Conservation (phyloP, 2,329 filamentous ascomycete species). For the Cladosporium phlei region DNA sequence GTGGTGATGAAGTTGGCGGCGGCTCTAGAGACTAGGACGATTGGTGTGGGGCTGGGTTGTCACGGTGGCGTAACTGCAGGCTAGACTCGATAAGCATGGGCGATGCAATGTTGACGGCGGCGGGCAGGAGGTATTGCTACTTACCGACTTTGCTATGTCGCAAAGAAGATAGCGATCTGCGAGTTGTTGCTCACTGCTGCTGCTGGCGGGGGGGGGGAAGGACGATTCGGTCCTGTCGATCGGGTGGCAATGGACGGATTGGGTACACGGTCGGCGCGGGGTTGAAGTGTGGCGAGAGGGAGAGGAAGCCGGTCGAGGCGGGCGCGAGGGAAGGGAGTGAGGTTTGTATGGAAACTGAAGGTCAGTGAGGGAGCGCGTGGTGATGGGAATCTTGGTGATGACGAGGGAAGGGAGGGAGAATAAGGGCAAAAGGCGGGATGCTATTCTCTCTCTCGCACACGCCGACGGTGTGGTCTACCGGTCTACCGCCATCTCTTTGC, state of each 20-base stretch:
- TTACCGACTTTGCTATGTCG: no score
- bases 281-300: not conserved
- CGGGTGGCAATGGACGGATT: slow-evolving; percentile 6
- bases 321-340: no score
- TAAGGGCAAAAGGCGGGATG: not conserved
- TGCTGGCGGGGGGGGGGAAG: not conserved
- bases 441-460: no score
- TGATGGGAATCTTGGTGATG: no score
- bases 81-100: slow-evolving; percentile 9
- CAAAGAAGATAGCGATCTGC: no score
- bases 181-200: no score
- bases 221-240: slow-evolving; percentile 11
- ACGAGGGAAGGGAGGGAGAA: not conserved
- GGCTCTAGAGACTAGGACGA: slow-evolving; percentile 1
- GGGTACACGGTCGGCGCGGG: not conserved
- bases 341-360: no score
- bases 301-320: not conserved
- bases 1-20: slow-evolving; percentile 3
- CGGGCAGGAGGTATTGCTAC: no score
- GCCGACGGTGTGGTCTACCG: no score
- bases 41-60: slow-evolving; percentile 10
- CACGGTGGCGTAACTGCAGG: slow-evolving; percentile 5
- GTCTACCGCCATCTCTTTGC: no score
- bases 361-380: no score
- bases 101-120: no score